Evolutionary conservation across 208 protist species (phyloP).

Genomic region (Histomonas meleagridis): DNA sequence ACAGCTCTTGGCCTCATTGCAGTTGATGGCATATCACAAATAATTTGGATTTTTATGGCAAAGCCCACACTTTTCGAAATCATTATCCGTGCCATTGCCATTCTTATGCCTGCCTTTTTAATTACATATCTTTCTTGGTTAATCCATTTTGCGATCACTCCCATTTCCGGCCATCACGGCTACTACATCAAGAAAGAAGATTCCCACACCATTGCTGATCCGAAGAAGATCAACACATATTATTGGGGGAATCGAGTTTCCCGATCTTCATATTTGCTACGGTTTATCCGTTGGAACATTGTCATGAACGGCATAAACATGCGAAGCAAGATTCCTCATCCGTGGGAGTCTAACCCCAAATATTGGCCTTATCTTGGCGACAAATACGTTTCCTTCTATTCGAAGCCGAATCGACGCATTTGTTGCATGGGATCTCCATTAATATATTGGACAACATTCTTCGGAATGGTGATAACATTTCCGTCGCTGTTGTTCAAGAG

Average conservation of each 20-base stretch:
- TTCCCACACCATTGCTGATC: background rate
- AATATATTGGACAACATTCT: background rate
- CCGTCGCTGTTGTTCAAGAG: background rate
- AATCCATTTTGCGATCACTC: background rate
- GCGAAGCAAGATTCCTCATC: background rate
- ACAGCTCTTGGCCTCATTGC: background rate
- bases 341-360: background rate
- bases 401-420: background rate
- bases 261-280: background rate
- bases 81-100: background rate
- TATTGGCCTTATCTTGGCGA: constrained; percentile 6
- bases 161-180: background rate
- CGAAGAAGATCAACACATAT: background rate
- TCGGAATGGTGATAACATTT: background rate
- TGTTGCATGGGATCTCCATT: background rate
- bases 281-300: background rate
- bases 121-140: background rate
- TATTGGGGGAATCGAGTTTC: constrained; percentile 27
- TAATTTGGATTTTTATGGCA: background rate
- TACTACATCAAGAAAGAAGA: background rate
- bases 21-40: background rate
- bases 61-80: background rate
- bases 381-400: constrained; percentile 4
- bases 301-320: constrained; percentile 23
- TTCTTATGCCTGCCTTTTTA: background rate